Percentiles rank a stretch among this genome's conserved stretches.
Conservation (phyloP, 129 eudicot genomes). For the Arctium minus region DNA sequence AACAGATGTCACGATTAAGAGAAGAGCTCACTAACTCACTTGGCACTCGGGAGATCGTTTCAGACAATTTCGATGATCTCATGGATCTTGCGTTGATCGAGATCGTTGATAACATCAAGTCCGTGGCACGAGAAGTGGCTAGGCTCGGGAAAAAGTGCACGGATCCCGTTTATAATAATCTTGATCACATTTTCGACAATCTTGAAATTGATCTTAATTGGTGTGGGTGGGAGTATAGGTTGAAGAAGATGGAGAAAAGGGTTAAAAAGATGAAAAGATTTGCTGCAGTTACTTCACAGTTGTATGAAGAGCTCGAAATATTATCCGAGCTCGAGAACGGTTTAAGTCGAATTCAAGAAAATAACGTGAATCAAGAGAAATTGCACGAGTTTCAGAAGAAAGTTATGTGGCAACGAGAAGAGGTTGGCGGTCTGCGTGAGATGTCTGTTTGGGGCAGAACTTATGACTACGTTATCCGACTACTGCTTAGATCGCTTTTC, state of each 20-base stretch:
- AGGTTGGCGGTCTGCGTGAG: conserved; percentile 68
- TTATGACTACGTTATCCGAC: conserved; percentile 60
- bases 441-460: conserved; percentile 81
- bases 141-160: conserved; percentile 77
- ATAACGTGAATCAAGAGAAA: conserved; percentile 37
- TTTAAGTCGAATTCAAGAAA: conserved; percentile 59
- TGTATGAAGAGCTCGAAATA: conserved; percentile 79
- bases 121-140: conserved; percentile 41
- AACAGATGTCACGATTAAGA: conserved; percentile 47
- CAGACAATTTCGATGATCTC: conserved; percentile 55
- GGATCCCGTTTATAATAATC: conserved; percentile 54
- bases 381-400: conserved; percentile 72
- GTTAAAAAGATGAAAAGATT: conserved; percentile 76
- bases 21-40: conserved; percentile 63
- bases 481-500: conserved; percentile 65
- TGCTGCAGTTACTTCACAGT: conserved; percentile 66
- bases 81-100: conserved; percentile 68
- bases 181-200: conserved; percentile 52
- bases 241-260: conserved; percentile 85
- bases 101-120: conserved; percentile 49
- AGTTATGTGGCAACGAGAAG: conserved; percentile 88
- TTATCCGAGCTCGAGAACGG: conserved; percentile 75
- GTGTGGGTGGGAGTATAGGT: conserved; percentile 77
- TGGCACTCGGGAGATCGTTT: conserved; percentile 65
- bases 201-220: conserved; percentile 43